Base-by-base conservation (phyloP, 257 asterid genomes). In the Galeopsis tetrahit region DNA sequence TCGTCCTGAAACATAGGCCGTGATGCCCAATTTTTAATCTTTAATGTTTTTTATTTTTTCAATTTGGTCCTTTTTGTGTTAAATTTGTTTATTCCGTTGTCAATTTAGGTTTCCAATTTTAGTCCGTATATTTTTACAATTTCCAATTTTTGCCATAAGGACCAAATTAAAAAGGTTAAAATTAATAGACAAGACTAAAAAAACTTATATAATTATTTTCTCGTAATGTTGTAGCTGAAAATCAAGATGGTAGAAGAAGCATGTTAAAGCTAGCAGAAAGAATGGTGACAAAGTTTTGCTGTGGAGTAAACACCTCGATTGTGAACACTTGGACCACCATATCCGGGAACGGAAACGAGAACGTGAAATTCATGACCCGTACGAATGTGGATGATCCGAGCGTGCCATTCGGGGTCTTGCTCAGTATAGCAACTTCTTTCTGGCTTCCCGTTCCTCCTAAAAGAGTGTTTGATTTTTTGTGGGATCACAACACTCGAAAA, bases 371-470 rank as follows among this genome's bases (percentile, higher is more conserved):
- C 10, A 79, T 82, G 86, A 75, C 79, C 10, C 74, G 85, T 1
- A 79, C 56, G 6, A 85, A 79, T 56, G 71, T 70, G 52, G 76
- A 87, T 10, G 85, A 84, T 15, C 78, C 72, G 3, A 79, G 66
- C 36, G 40, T 15, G 55, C 89, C 86, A 2, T 28, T 62, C 6
- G 84, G 88, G 2, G 55, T 77, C 36, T 76, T 78, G 3, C 73
- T 84, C 6, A 42, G 46, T 49, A 58, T 73, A 2, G 82, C 88
- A 0, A 80, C 85, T 66, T 84, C 92, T 28, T 70, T 82, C 6
- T 86, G 89, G 90, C 80, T 84, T 6, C 87, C 92, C 0, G 9
- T 70, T 38, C 63, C 81, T 32, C 83, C 86, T 0, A 73, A 65
- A 44, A 62, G 36, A 58, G 72, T 81, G 13, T 81, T 87, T 38